Conservation (phyloP, 306 rosid genomes). For the Elaeagnus macrophylla region DNA sequence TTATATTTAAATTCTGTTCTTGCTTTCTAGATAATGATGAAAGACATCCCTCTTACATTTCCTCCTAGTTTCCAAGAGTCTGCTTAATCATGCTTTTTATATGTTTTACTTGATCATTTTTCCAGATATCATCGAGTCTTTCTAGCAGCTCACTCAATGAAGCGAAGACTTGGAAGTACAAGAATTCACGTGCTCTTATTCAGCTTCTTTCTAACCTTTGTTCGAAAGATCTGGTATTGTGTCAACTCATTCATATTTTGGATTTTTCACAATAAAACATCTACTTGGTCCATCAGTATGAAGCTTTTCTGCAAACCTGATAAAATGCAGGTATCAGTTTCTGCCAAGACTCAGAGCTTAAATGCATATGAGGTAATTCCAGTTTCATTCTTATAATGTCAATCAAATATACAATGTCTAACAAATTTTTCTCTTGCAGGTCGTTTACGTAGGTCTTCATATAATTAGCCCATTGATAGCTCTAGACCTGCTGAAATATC, state of each 20-base stretch:
- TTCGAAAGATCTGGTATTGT: conserved; percentile 89
- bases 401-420: conserved; percentile 18
- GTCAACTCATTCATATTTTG: no score
- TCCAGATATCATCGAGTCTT: conserved; percentile 77
- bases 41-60: no score
- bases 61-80: no score
- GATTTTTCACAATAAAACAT: background rate
- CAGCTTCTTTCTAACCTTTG: conserved; percentile 92
- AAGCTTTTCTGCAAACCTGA: conserved; percentile 17
- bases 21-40: no score
- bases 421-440: conserved; percentile 48
- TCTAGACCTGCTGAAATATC: conserved; percentile 83
- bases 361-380: conserved; percentile 78
- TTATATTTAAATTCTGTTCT: no score
- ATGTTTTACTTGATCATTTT: no score
- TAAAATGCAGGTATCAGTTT: conserved; percentile 65
- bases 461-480: conserved; percentile 78
- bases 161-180: conserved; percentile 78
- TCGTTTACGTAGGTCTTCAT: conserved; percentile 93
- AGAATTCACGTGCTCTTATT: conserved; percentile 95
- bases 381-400: conserved; percentile 5
- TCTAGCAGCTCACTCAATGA: conserved; percentile 73
- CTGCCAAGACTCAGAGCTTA: conserved; percentile 55
- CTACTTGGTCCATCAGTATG: background rate
- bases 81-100: no score